Percentiles rank a stretch among this genome's conserved stretches.
phyloP scores from a whole-genome alignment of 495 filamentous ascomycete species.

The Xylaria intraflava region DNA sequence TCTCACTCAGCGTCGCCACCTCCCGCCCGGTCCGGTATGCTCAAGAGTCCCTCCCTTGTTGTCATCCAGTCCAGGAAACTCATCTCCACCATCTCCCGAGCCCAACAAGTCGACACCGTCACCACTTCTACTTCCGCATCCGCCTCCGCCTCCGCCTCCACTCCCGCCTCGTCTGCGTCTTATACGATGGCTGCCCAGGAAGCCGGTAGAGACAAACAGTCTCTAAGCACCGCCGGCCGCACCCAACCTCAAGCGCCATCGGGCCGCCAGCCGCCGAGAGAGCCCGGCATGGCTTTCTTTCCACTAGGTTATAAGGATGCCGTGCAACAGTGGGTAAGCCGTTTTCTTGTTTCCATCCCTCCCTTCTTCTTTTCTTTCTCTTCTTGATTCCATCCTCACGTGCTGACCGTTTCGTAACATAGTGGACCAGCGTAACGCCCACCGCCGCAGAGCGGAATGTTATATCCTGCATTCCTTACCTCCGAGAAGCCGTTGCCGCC shows the following conservation, averaged over 20 bases:
- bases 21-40: conserved; percentile 26
- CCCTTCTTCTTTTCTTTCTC: background rate
- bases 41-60: conserved; percentile 22
- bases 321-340: conserved; percentile 81
- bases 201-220: conserved; percentile 7
- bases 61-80: conserved; percentile 26
- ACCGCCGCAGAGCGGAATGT: conserved; percentile 86
- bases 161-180: conserved; percentile 6
- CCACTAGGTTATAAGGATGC: conserved; percentile 88
- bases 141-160: background rate
- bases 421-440: conserved; percentile 81
- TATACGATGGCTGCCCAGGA: conserved; percentile 9
- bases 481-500: conserved; percentile 60
- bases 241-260: conserved; percentile 12
- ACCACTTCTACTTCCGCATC: background rate
- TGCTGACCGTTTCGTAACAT: conserved; percentile 10
- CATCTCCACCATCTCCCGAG: conserved; percentile 21
- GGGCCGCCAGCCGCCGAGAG: conserved; percentile 6
- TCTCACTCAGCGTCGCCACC: conserved; percentile 18
- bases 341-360: background rate
- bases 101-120: conserved; percentile 14
- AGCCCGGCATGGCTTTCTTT: conserved; percentile 48
- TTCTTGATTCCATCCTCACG: background rate
- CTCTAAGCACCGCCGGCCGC: conserved; percentile 10
- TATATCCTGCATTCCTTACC: conserved; percentile 77